Percentiles rank a stretch among this genome's conserved stretches.
Evolutionary conservation across 768 basidiomycete species (phyloP).

Genomic region (Russula olivacea): DNA sequence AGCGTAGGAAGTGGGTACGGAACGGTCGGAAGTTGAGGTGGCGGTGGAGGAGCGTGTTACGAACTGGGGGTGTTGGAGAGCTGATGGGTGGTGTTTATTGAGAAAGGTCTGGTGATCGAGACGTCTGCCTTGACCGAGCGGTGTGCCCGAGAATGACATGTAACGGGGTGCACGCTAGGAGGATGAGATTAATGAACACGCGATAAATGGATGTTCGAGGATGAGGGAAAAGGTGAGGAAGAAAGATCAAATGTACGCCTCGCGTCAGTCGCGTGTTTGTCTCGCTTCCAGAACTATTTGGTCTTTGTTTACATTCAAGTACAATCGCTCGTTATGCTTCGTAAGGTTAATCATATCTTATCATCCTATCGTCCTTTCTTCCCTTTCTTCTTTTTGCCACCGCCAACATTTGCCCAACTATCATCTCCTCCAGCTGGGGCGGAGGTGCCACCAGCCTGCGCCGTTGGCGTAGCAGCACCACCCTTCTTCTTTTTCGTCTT

Average conservation of each 20-base stretch:
- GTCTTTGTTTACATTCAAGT: conserved; percentile 10
- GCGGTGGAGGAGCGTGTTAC: conserved; percentile 29
- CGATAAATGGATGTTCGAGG: not conserved
- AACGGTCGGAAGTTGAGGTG: conserved; percentile 29
- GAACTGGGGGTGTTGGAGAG: conserved; percentile 31
- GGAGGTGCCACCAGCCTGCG: no score
- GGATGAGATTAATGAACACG: conserved; percentile 13
- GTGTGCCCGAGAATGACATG: conserved; percentile 86
- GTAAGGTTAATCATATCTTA: not conserved
- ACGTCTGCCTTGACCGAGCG: conserved; percentile 79
- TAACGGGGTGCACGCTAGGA: conserved; percentile 27
- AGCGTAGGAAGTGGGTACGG: conserved; percentile 57
- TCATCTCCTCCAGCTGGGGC: no score
- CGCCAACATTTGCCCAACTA: no score
- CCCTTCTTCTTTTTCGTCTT: conserved; percentile 23
- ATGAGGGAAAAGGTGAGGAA: not conserved
- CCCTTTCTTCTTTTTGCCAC: conserved; percentile 1
- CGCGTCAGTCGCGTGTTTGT: conserved; percentile 20
- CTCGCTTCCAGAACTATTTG: not conserved
- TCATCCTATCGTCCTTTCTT: not conserved
- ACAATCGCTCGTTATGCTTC: not conserved
- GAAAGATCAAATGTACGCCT: not conserved
- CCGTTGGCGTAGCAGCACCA: no score
- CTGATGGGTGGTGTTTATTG: conserved; percentile 43
- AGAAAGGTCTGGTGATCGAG: conserved; percentile 76